phyloP scores from a whole-genome alignment of 2,329 filamentous ascomycete genomes.

The Fusarium scirpi region DNA sequence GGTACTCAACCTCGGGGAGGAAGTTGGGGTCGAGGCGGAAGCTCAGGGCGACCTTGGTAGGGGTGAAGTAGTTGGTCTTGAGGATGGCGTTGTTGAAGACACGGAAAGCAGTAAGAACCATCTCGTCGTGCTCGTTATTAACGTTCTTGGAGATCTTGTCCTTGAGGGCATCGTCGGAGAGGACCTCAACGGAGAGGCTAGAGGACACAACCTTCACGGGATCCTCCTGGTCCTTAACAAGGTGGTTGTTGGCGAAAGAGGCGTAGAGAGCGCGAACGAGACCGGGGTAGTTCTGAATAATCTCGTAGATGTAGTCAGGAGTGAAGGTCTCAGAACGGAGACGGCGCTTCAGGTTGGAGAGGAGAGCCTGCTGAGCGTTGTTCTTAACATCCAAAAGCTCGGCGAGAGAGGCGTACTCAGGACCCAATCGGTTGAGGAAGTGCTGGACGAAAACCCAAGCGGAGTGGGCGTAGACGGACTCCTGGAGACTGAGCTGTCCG shows the following conservation, averaged over 20 bases:
- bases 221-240: slow-evolving; percentile 64
- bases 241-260: slow-evolving; percentile 90
- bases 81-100: slow-evolving; percentile 94
- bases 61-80: slow-evolving; percentile 98
- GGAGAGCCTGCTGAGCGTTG: slow-evolving; percentile 84
- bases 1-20: slow-evolving; percentile 91
- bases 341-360: slow-evolving; percentile 95
- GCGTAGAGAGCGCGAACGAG: slow-evolving; percentile 90
- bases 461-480: slow-evolving; percentile 97
- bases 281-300: slow-evolving; percentile 90
- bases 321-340: slow-evolving; percentile 97
- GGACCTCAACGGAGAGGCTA: slow-evolving; percentile 72
- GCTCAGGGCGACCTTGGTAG: slow-evolving; percentile 96
- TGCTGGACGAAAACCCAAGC: slow-evolving; percentile 98
- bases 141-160: slow-evolving; percentile 83
- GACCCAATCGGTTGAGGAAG: slow-evolving; percentile 93
- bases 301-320: slow-evolving; percentile 96
- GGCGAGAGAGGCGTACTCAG: slow-evolving; percentile 89
- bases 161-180: slow-evolving; percentile 79
- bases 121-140: slow-evolving; percentile 93
- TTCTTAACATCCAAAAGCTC: slow-evolving; percentile 84
- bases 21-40: slow-evolving; percentile 93
- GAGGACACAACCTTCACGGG: slow-evolving; percentile 65
- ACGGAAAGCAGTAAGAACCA: slow-evolving; percentile 97
- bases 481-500: slow-evolving; percentile 89